These are phyloP conservation scores for Capsella rubella DNA, from an alignment of 441 rosid species.

Conservation along the genomic window DNA sequence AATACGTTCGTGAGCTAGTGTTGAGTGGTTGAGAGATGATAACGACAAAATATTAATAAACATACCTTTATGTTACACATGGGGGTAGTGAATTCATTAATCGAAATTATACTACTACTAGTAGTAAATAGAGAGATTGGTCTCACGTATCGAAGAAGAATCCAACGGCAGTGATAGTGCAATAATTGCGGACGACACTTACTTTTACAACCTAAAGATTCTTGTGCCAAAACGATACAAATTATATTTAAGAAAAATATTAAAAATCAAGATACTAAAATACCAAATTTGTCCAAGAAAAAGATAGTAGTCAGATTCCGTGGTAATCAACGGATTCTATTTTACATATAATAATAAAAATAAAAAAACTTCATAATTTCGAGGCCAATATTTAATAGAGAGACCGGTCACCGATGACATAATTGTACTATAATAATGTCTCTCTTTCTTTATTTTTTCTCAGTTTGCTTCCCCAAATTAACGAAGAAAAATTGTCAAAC, in stretches of 20 bases:
- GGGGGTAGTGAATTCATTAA: slow-evolving; percentile 10
- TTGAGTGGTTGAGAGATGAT: slow-evolving; percentile 2
- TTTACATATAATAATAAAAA: not conserved
- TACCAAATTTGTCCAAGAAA: not conserved
- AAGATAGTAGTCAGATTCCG: slow-evolving; percentile 36
- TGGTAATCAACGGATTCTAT: slow-evolving; percentile 34
- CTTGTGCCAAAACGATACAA: slow-evolving; percentile 12
- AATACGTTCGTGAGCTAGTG: not conserved
- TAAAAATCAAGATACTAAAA: not conserved
- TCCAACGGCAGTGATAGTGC: slow-evolving; percentile 39
- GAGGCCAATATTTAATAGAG: slow-evolving; percentile 22
- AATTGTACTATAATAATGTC: slow-evolving; percentile 10
- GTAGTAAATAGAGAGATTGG: not conserved
- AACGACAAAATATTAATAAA: not conserved
- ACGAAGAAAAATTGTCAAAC: slow-evolving; percentile 1
- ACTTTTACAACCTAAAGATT: slow-evolving; percentile 33
- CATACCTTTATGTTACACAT: slow-evolving; percentile 1
- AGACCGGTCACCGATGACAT: slow-evolving; percentile 17
- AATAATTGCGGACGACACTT: slow-evolving; percentile 35
- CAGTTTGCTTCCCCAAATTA: slow-evolving; percentile 19
- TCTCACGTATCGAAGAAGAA: slow-evolving; percentile 26
- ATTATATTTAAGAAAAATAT: too few species aligned
- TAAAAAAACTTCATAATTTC: slow-evolving; percentile 23
- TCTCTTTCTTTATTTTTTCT: not conserved
- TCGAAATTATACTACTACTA: not conserved